Base-by-base conservation (phyloP, 2,329 filamentous ascomycete genomes). In the Cercospora sojina region DNA sequence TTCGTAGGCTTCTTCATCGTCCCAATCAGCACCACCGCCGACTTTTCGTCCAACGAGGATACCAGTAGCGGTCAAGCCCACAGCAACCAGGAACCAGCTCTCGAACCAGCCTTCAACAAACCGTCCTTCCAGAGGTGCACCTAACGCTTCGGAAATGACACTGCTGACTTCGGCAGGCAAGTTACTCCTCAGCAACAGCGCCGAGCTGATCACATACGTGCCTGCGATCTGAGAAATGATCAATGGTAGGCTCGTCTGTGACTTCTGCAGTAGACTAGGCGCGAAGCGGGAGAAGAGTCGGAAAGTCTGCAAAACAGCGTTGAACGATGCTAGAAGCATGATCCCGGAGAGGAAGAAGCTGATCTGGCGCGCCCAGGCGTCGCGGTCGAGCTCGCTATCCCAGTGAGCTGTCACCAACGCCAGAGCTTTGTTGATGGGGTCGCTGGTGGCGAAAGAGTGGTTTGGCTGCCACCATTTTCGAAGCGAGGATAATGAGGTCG, bases 51-150 rank as follows among this genome's bases (percentile, higher is more conserved):
- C 90, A 3, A 93, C 76, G 84, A 90, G 91, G 23, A 96, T 88
- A 0, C 91, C 91, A n/a, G 86, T 74, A 1, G 84, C 88, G 1
- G 92, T 95, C 12, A 85, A 74, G 0, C 83, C 80, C 68, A 88
- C 90, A 5, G 90, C 89, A 2, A 88, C 76, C 64, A 96, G 78
- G 77, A 96, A 96, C 89, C 92, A 94, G 7, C 87, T 88, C 77
- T 96, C 92, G 72, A 96, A 96, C 92, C 92, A 96, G 31, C 86
- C 84, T 74, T 96, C 88, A 5, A 91, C 90, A 73, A 91, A 92
- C 0, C 83, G 82, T 6, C 87, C 87, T 73, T 91, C 89, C 8
- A 96, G 82, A 16, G 91, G 90, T 20, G 90, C 91, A 51, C 91
- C 88, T 31, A 96, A 80, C 1, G 91, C 91, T 70, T 93, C 90